Base-by-base conservation (phyloP, 2,329 filamentous ascomycete genomes). In the Metarhizium album region DNA sequence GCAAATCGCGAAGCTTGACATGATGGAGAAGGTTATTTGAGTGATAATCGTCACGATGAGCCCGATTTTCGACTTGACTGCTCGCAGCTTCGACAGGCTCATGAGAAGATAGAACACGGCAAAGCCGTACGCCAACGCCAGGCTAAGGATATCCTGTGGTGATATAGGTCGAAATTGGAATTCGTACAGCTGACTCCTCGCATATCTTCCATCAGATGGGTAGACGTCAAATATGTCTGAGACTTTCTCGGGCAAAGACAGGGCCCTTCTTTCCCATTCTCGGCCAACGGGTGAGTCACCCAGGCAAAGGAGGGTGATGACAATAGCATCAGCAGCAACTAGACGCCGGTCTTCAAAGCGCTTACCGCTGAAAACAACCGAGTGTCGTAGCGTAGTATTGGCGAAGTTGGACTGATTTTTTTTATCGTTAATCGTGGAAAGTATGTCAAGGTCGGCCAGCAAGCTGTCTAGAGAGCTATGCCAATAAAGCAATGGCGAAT, bases 401-500 rank as follows among this genome's bases (percentile, higher is more conserved):
- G 87, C 79, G 1, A 79, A 79, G 0, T 86, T 86, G 1, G 78
- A 76, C 53, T 78, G 77, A 1, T 70, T 74, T 50, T 80, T 80
- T 54, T 71, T 76, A 49, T 77, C 68, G 58, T 90, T 89, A 59
- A 90, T 82, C 0, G 87, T 90, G 1, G 67, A 64, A 3, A 90
- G 63, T 13, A 90, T 74, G 60, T 90, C 74, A 0, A 64, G 49
- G 59, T 91, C 87, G 16, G 67, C 63, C 24, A 76, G 63, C 47
- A 91, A 78, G 6, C 66, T 67, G 1, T 78, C 73, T 5, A 70
- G 61, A n/a, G 74, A 86, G 62, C 83, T 86, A 53, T 81, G 76
- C 87, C 87, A 91, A 65, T 90, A 90, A 65, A 88, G 82, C 49
- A 91, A 68, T 1, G 87, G 86, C n/a, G 87, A 90, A 59, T 90